Base-by-base conservation (phyloP, 176 grass and related monocot species). In the Eremochloa ophiuroides region DNA sequence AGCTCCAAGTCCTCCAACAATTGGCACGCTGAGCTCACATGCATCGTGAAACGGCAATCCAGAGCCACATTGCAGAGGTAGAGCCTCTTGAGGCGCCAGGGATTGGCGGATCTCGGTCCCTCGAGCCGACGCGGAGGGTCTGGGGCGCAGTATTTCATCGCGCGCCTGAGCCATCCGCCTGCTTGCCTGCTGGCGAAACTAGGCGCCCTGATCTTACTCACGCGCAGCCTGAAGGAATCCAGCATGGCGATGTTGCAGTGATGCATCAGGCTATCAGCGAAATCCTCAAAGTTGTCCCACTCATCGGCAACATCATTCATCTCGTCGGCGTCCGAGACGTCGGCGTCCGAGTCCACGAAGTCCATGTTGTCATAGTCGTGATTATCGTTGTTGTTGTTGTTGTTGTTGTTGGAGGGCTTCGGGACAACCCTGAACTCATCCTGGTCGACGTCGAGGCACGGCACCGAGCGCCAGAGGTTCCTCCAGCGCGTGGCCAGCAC, bases 271-370 rank as follows among this genome's bases (percentile, higher is more conserved):
- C 11, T 34, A 9, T 31, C 27, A 0, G 71, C 28, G 5, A 73
- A 73, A 14, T 73, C 71, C 71, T 73, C 71, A 3, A 73, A 73
- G 50, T n/a, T 29, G 9, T 73, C 71, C 71, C 71, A 73, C 44
- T 53, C 27, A 30, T 1, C 12, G 16, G n/a, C n/a, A n/a, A n/a
- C n/a, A n/a, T 33, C 8, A 4, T 30, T 47, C 3, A 0, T 14
- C 17, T 0, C 33, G 8, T 38, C 18, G 18, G 8, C 18, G 0
- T 10, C 10, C 2, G 10, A 10, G 16, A 0, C 33, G 8, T 11
- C 8, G 23, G 0, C 7, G 3, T 2, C 62, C 6, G 7, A 8
- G 17, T 12, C 8, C n/a, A n/a, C n/a, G n/a, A n/a, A n/a, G n/a
- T n/a, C n/a, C n/a, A n/a, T n/a, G n/a, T n/a, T n/a, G n/a, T n/a